Conservation (phyloP, 441 rosid genomes). For the Populus hybrid region DNA sequence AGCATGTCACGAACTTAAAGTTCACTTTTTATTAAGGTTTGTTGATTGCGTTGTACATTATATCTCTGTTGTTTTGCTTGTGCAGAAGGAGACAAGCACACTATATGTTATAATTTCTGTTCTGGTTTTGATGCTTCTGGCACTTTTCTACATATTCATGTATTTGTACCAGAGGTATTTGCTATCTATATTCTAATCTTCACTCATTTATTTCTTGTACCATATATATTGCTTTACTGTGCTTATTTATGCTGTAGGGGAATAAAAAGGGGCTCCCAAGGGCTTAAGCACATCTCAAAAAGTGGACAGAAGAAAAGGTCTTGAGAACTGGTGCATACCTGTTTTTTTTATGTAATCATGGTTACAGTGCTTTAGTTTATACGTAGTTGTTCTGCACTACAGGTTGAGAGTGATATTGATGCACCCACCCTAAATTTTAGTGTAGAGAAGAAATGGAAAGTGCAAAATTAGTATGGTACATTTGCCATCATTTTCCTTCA, state of each 20-base stretch:
- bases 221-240: constrained; percentile 17
- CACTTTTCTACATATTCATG: constrained; percentile 66
- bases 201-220: not conserved
- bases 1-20: not conserved
- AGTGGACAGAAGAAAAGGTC: constrained; percentile 51
- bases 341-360: not conserved
- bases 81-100: constrained; percentile 62
- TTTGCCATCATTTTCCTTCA: not conserved
- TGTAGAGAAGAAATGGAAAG: not conserved
- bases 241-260: constrained; percentile 39
- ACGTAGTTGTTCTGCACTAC: not conserved
- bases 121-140: constrained; percentile 73
- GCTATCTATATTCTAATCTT: not conserved
- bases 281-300: constrained; percentile 57
- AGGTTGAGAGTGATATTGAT: not conserved
- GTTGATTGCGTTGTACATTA: not conserved
- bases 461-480: not conserved
- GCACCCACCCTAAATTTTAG: not conserved
- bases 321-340: constrained; percentile 11
- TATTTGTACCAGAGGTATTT: constrained; percentile 68
- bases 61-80: not conserved
- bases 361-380: not conserved
- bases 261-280: constrained; percentile 60
- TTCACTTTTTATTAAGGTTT: not conserved
- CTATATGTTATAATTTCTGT: constrained; percentile 69